phyloP scores from a whole-genome alignment of 495 filamentous ascomycete species.

The Talaromyces wortmannii region DNA sequence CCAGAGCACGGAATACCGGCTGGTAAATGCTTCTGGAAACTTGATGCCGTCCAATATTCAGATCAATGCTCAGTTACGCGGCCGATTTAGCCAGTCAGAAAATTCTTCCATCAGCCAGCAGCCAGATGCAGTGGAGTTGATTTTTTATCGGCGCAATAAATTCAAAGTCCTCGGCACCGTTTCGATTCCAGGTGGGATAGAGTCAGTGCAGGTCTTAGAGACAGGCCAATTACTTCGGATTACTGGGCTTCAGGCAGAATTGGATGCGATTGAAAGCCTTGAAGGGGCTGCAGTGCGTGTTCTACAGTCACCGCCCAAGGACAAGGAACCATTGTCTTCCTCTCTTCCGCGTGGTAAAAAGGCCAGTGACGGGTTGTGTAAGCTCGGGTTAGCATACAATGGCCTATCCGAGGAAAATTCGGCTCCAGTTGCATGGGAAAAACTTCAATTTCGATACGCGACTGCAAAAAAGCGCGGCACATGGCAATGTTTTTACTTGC shows the following conservation, averaged over 20 bases:
- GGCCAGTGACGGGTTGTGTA: not conserved
- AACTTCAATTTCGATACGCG: constrained; percentile 1
- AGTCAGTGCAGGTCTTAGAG: not conserved
- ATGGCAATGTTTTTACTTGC: constrained; percentile 3
- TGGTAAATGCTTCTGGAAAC: not conserved
- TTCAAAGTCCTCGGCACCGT: constrained; percentile 2
- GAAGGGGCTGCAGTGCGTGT: not conserved
- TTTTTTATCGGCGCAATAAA: constrained; percentile 2
- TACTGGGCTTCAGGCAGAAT: not conserved
- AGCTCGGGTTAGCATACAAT: not conserved
- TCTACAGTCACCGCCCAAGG: not conserved
- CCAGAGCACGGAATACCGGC: not conserved
- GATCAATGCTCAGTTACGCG: not conserved
- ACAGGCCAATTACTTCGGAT: not conserved
- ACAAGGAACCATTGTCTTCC: not conserved
- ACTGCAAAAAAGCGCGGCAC: constrained; percentile 4
- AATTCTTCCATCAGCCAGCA: not conserved
- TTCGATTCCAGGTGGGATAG: not conserved
- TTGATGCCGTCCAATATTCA: not conserved
- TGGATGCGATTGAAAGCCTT: constrained; percentile 2
- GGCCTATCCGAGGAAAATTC: not conserved
- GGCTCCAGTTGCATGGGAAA: not conserved
- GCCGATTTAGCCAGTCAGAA: not conserved
- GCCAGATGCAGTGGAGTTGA: not conserved
- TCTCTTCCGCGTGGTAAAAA: not conserved